These are phyloP conservation scores for Curvularia hawaiiensis DNA, from an alignment of 2,329 filamentous ascomycete species.

Conservation along the genomic window DNA sequence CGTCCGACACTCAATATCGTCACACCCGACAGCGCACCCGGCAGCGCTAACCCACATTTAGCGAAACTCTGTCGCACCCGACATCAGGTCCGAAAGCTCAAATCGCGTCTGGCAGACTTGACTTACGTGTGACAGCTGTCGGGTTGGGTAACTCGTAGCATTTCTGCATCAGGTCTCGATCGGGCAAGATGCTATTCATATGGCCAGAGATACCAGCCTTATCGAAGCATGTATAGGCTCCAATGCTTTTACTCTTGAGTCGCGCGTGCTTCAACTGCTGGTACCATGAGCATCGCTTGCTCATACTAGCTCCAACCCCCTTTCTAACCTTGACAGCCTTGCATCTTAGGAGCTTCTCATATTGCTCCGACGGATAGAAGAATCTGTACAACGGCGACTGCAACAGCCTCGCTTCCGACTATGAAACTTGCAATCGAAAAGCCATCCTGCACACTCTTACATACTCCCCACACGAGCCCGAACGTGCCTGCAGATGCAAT, in stretches of 20 bases:
- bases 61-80: no score
- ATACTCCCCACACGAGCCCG: not conserved
- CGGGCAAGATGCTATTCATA: not conserved
- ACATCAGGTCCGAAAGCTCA: not conserved
- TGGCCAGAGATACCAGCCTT: not conserved
- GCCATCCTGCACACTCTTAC: slow-evolving; percentile 3
- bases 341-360: not conserved
- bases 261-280: not conserved
- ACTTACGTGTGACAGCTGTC: not conserved
- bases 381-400: not conserved
- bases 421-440: slow-evolving; percentile 2
- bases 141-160: not conserved
- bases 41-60: not conserved
- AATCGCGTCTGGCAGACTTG: not conserved
- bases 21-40: not conserved
- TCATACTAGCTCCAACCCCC: not conserved
- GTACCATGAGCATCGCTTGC: not conserved
- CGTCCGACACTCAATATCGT: not conserved
- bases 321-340: not conserved
- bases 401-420: not conserved
- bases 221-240: not conserved
- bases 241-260: not conserved
- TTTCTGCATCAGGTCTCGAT: not conserved
- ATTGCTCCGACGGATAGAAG: not conserved
- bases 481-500: not conserved